These are phyloP conservation scores for Bipolaris gigantea DNA, from an alignment of 2,329 filamentous ascomycete species.

Conservation along the genomic window DNA sequence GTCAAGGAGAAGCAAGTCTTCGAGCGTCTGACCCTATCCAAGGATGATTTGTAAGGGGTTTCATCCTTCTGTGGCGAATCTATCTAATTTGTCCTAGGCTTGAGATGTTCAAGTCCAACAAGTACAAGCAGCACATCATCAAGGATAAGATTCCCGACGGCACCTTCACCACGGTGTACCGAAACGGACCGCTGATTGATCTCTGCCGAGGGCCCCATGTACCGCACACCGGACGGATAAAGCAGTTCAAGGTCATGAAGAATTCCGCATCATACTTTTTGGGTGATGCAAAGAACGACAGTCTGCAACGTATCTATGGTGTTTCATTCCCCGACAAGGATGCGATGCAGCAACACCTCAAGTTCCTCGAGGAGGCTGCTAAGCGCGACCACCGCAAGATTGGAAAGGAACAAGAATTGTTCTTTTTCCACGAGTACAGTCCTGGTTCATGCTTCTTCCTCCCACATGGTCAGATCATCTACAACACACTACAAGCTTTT, in stretches of 20 bases:
- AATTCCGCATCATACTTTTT: constrained; percentile 87
- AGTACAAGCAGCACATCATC: constrained; percentile 98
- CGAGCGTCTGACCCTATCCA: constrained; percentile 83
- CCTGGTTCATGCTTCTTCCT: constrained; percentile 92
- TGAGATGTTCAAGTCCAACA: constrained; percentile 97
- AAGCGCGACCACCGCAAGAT: constrained; percentile 95
- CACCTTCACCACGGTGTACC: constrained; percentile 90
- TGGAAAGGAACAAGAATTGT: constrained; percentile 92
- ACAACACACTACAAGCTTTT: constrained; percentile 82
- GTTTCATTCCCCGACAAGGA: constrained; percentile 98
- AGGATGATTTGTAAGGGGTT: constrained; percentile 68
- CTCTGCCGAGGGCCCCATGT: constrained; percentile 94
- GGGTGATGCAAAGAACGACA: constrained; percentile 90
- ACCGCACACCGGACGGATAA: constrained; percentile 88
- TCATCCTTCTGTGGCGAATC: background rate
- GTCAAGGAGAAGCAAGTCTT: constrained; percentile 98
- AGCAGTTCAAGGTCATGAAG: constrained; percentile 93
- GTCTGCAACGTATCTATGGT: constrained; percentile 93
- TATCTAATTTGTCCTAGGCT: constrained; percentile 46
- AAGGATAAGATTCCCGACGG: constrained; percentile 87
- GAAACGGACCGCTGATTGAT: constrained; percentile 91
- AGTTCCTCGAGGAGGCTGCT: constrained; percentile 95
- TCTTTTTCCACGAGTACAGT: constrained; percentile 94
- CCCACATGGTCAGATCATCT: constrained; percentile 89
- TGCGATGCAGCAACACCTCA: constrained; percentile 86